Evolutionary conservation across 2,329 filamentous ascomycete genomes (phyloP), one percentile per base, ranked within the genome.

Genomic region (Dactylellina cionopaga): DNA sequence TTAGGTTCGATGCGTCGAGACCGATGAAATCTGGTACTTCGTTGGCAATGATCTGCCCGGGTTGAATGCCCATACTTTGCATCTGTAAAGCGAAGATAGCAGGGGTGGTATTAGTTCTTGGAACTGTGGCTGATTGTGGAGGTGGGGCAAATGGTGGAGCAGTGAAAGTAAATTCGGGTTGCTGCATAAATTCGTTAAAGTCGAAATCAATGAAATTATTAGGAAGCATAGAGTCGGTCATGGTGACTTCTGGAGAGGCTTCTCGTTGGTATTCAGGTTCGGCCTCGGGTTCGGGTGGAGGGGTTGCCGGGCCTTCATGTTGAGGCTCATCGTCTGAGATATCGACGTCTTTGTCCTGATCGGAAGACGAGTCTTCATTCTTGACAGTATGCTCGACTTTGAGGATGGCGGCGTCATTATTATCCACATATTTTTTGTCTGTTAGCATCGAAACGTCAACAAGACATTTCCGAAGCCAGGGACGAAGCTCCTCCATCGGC

Each of bases 401-500:
- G 15, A 72, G 46, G 29, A 74, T 62, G 2, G 69, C 69, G 6
- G 68, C 69, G 19, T 74, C 69, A 47, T 74, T 60, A 27, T 66
- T 47, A 43, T 66, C 63, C 22, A 74, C 43, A 39, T 66, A 74
- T 19, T 74, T 74, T 27, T 35, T 55, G 25, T 74, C 69, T 43
- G 46, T 74, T 4, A 74, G 41, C 60, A 56, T 66, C n/a, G 69
- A 62, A 35, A 68, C 63, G 25, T 74, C 69, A 37, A 74, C 63
- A 44, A 62, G 39, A 54, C 69, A 74, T 63, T 59, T 72, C 59
- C 82, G 80, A 81, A 89, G 86, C 87, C 86, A 89, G 59, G 82
- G 80, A 80, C 87, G 87, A 74, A 88, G 80, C 64, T 86, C 83
- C 15, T 78, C 76, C 86, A 88, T 87, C 4, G 83, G 77, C 4